phyloP scores from a whole-genome alignment of 2,329 filamentous ascomycete species.

The Biscogniauxia mediterranea region DNA sequence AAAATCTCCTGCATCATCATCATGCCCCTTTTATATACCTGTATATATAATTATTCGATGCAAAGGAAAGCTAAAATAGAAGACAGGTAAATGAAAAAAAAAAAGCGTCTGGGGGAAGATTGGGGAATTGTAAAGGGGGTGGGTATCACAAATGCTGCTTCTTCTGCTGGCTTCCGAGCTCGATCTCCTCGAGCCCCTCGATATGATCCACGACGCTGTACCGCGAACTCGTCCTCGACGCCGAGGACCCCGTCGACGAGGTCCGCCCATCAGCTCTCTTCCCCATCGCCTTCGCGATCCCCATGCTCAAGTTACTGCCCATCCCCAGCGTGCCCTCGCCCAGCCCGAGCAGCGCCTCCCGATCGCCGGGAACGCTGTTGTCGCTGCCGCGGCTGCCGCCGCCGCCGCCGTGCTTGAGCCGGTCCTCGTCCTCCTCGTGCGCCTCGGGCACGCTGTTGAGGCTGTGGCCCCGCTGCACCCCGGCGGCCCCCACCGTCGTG shows the following conservation, averaged over 20 bases:
- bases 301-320: too few species aligned
- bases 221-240: conserved; percentile 3
- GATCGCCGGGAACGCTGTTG: background rate
- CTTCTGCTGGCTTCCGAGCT: conserved; percentile 18
- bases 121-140: too few species aligned
- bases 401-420: too few species aligned
- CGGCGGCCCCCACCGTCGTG: conserved; percentile 3
- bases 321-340: background rate
- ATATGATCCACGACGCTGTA: conserved; percentile 16
- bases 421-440: conserved; percentile 27
- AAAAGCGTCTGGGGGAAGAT: too few species aligned
- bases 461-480: conserved; percentile 21
- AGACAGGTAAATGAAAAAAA: too few species aligned
- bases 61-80: too few species aligned
- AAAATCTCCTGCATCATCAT: too few species aligned
- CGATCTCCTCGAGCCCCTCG: conserved; percentile 25
- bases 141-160: conserved; percentile 18
- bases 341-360: conserved; percentile 8
- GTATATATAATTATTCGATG: too few species aligned
- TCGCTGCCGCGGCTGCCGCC: background rate
- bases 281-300: too few species aligned
- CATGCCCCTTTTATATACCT: too few species aligned
- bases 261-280: background rate
- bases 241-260: conserved; percentile 16
- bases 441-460: conserved; percentile 31